phyloP scores from a whole-genome alignment of 75 land plant species.

The Cupressus sempervirens region DNA sequence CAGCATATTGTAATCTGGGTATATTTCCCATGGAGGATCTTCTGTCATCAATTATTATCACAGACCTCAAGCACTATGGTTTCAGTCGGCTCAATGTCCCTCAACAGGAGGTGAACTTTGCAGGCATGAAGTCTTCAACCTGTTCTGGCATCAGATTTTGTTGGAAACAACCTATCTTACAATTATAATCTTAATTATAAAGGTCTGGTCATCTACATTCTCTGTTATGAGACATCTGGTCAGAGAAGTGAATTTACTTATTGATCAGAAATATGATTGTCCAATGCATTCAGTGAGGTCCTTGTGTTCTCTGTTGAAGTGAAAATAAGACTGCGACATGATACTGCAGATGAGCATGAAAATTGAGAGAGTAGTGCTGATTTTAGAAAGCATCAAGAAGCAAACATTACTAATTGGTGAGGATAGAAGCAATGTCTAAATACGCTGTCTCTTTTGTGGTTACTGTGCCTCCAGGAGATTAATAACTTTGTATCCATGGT shows the following conservation, averaged over 20 bases:
- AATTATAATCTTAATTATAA: neutral
- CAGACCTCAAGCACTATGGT: conserved; percentile 7
- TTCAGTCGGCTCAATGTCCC: neutral
- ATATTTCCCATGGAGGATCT: neutral
- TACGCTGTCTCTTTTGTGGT: too few species aligned
- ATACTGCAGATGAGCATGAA: neutral
- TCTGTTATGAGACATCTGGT: neutral
- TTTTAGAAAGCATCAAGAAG: neutral
- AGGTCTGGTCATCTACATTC: neutral
- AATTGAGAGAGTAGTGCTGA: neutral
- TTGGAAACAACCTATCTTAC: neutral
- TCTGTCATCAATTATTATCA: conserved; percentile 1
- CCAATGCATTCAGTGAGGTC: conserved; percentile 3
- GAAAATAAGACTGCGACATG: neutral
- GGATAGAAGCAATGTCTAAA: too few species aligned
- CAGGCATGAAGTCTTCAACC: neutral
- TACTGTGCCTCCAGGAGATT: too few species aligned
- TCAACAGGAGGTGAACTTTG: conserved; percentile 11
- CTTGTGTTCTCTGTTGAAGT: conserved; percentile 4
- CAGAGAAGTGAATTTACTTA: neutral
- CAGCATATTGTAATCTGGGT: neutral
- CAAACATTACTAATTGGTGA: too few species aligned
- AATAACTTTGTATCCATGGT: too few species aligned
- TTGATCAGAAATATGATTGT: neutral
- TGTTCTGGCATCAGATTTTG: neutral